phyloP scores from a whole-genome alignment of 2,329 filamentous ascomycete genomes.

The Colletotrichum siamense region DNA sequence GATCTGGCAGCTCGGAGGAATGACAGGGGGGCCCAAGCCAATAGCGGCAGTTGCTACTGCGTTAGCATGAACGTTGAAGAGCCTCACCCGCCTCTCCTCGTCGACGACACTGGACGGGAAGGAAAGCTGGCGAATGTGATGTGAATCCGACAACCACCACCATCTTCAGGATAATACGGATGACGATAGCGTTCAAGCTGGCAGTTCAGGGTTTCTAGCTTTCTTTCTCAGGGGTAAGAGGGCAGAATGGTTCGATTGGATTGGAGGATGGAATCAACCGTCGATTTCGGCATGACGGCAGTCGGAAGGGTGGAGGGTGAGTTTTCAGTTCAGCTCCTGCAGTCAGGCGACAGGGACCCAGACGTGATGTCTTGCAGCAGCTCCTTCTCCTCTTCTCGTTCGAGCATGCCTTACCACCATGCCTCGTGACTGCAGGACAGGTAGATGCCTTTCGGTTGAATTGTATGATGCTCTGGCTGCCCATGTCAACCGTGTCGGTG shows the following conservation, averaged over 20 bases:
- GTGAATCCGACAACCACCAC: not conserved
- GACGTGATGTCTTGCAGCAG: not conserved
- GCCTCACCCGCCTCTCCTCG: slow-evolving; percentile 5
- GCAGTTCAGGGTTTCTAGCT: not conserved
- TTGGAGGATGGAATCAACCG: not conserved
- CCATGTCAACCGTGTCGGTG: not conserved
- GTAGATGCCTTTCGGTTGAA: not conserved
- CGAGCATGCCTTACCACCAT: not conserved
- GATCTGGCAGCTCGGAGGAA: slow-evolving; percentile 6
- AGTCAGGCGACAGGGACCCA: not conserved
- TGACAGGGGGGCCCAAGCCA: not conserved
- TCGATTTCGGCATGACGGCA: not conserved
- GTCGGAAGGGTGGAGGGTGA: not conserved
- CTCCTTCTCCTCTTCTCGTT: not conserved
- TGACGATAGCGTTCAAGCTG: not conserved
- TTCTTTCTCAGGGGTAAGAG: not conserved
- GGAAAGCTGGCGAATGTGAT: not conserved
- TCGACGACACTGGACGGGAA: not conserved
- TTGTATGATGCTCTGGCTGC: not conserved
- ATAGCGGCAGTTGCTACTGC: not conserved
- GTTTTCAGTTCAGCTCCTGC: not conserved
- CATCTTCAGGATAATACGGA: not conserved
- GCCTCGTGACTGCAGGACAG: not conserved
- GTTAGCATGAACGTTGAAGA: slow-evolving; percentile 4
- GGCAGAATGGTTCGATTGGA: not conserved